phyloP scores from a whole-genome alignment of 768 basidiomycete genomes.

The Tricholoma hemisulphureum region DNA sequence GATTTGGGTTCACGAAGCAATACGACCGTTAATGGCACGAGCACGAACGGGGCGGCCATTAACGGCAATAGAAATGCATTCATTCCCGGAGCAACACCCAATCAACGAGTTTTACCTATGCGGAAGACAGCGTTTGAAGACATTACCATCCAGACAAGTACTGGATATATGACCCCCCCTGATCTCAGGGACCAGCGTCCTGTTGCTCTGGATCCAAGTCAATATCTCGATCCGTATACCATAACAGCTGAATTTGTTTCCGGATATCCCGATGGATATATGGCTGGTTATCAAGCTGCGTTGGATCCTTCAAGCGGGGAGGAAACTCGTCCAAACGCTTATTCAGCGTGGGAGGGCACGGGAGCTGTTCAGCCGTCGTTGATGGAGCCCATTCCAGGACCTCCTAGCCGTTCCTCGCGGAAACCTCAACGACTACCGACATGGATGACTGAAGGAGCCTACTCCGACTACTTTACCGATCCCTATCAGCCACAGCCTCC shows the following conservation, averaged over 20 bases:
- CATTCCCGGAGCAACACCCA: constrained; percentile 31
- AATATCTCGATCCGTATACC: constrained; percentile 20
- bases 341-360: not conserved
- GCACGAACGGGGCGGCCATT: not conserved
- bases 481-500: not conserved
- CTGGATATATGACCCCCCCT: not conserved
- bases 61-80: constrained; percentile 25
- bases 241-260: constrained; percentile 21
- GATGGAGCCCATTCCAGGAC: not conserved
- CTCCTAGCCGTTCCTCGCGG: not conserved
- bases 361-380: not conserved
- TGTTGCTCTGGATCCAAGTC: not conserved
- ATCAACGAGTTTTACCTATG: constrained; percentile 28
- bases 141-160: not conserved
- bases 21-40: not conserved
- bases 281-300: constrained; percentile 24
- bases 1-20: not conserved
- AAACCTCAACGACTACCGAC: not conserved
- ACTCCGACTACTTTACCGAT: not conserved
- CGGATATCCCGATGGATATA: constrained; percentile 26
- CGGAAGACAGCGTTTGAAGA: constrained; percentile 7
- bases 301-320: not conserved
- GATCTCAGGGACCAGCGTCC: not conserved
- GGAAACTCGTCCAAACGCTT: no score
- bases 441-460: not conserved